Evolutionary conservation across 148 eudicot genomes (phyloP), one percentile per base, ranked within the genome.

Genomic region (Arctostaphylos glauca): DNA sequence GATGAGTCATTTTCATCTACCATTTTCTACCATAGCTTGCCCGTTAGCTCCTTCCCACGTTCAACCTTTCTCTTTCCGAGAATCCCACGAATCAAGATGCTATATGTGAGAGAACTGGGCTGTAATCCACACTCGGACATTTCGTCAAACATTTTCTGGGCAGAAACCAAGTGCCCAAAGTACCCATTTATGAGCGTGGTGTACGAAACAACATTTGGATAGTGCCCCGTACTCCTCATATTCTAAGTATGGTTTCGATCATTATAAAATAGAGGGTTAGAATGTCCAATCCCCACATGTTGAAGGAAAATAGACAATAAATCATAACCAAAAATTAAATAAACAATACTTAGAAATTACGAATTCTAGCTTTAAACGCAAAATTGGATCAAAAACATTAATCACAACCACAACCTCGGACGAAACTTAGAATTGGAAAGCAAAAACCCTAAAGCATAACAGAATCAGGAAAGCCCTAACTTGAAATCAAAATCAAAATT

Each of bases 101-200:
- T 92, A 70, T 81, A 82, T 18, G 94, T 89, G 78, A 93, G 68
- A 10, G 97, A 88, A 85, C 90, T 92, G 66, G 93, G 89, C 71
- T 43, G 25, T n/a, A 91, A 86, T 50, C 89, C 89, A 64, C 85
- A 82, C 79, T 90, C 87, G 3, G 72, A 78, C 94, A 95, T 93
- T 86, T 95, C 95, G 81, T 86, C 90, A 47, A 95, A 88, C 88
- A 95, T 83, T 87, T 90, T 92, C 53, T 79, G 56, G 0, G 94
- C 98, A 86, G 60, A 16, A 43, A 73, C 88, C 60, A 89, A 44
- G 9, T 95, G 92, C 4, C 94, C 97, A 83, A 82, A 89, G 71
- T 89, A 95, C 77, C 98, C 98, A 72, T 78, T 85, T 49, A 93
- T 86, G 77, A 95, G 78, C 31, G 93, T 88, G 44, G 98, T 95